Evolutionary conservation across 805 yeast genomes (phyloP), one percentile per base, ranked within the genome.

Genomic region (Danielozyma ontarioensis): DNA sequence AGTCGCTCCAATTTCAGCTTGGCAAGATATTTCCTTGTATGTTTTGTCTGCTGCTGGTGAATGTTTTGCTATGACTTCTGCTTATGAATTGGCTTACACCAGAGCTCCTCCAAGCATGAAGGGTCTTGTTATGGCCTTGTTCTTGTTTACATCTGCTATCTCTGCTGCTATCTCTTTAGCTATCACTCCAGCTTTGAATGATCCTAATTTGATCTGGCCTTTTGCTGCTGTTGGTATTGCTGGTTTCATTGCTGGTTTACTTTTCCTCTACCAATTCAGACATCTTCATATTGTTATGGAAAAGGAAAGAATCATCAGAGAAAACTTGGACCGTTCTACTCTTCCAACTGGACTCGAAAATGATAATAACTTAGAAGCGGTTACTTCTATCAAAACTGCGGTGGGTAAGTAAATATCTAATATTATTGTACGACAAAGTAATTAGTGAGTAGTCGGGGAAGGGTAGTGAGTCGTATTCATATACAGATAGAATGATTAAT

Each of bases 31-130:
- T 7, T 34, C 40, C n/a, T 35, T 46, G 28, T 70, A 62, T 41
- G 49, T 63, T n/a, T 50, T 72, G 31, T 64, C 65, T 24, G 79
- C 78, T 13, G 59, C 64, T 7, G 72, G 76, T 31, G 79, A 74
- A 48, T 72, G 77, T 50, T 73, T 72, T 44, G 70, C 76, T 10
- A 64, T 53, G 34, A 64, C 67, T 18, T 72, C 78, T 11, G 75
- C 70, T 22, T 74, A 72, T 44, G 78, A 74, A 49, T 54, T 73
- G 36, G 78, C 80, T 1, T 74, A 73, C 50, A 64, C 76, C 3
- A 57, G 72, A 47, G 59, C 78, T 4, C 76, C 79, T 21, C 66
- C 59, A 5, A 56, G 62, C 26, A 65, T 73, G 72, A 68, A 68
- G 46, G 71, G 76, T 26, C 57, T 73, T 37, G 76, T 72, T 12